Base-by-base conservation (phyloP, 2,329 filamentous ascomycete genomes). In the Cryphonectria naterciae region DNA sequence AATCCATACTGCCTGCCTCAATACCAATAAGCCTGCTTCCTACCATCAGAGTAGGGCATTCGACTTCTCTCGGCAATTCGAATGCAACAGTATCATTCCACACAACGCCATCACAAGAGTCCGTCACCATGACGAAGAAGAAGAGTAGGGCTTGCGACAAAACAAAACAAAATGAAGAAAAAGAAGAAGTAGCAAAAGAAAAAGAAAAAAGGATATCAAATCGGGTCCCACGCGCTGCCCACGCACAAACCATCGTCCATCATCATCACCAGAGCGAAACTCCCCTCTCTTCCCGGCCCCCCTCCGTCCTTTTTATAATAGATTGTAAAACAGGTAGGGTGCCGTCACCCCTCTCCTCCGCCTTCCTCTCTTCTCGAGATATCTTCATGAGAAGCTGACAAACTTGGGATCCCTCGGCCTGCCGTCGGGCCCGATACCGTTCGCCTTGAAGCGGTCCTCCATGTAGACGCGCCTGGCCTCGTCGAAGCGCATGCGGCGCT, bases 371-470 rank as follows among this genome's bases (percentile, higher is more conserved):
- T 32, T 32, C 28, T 15, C 37, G 10, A 8, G 1, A 8, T 37
- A 10, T 22, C 28, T 67, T 86, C 78, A 92, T 72, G 91, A 93
- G 82, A 98, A 98, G 79, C 93, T 97, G 72, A 98, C 94, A 79
- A 97, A 97, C 84, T 98, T 98, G 73, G 95, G 94, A 84, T 98
- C 95, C 79, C 90, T 88, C 73, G 96, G 96, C 76, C 91, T 84
- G 5, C 96, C 96, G 81, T 99, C 96, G 6, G 92, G 87, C 1
- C 91, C 94, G 79, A 99, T 98, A 67, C 93, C 93, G 77, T 97
- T 93, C 79, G 91, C 94, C 79, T 89, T 90, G 83, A 99, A 97
- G 70, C 91, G 86, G 76, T 92, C 89, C 83, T 98, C 92, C 82
- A 94, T 96, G 79, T 93, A 97, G 62, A 94, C 87, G 77, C 93